Evolutionary conservation across 305 asterid genomes (phyloP), one percentile per base, ranked within the genome.

Genomic region (Ruellia speciosa): DNA sequence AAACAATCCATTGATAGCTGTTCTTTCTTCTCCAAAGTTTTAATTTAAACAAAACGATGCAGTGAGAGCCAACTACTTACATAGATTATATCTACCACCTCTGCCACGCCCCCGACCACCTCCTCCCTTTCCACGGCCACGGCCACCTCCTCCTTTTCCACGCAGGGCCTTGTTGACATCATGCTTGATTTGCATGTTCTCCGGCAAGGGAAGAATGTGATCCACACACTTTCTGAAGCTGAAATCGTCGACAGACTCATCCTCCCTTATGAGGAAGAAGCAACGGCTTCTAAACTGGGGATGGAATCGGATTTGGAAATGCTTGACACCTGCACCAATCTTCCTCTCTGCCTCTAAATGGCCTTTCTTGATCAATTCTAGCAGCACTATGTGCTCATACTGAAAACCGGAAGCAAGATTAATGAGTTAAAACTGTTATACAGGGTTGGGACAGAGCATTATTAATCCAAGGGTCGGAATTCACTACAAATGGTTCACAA

Each of bases 221-320:
- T 90, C 77, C 6, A 90, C 95, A 56, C 98, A 90, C 79, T 87
- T 90, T 60, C 98, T 74, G 82, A 90, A 90, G 81, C 96, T 90
- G 70, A 87, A 90, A 64, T 87, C 98, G 13, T 90, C 96, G 15
- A 31, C 66, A 0, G 94, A 71, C 9, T 77, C 88, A 52, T 87
- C 98, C 15, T 81, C 88, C 80, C 96, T 88, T 35, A 71, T 43
- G 60, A 90, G 72, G 66, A 87, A 90, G 80, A 90, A 90, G 74
- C 96, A 87, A 9, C 94, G 94, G 48, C 94, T 87, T 71, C 72
- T 87, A 70, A 54, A 90, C 67, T 79, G 81, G 17, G 94, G 95
- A 63, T 87, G 98, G 77, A 18, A 76, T 10, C 88, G 83, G 15
- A 87, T 82, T 73, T 83, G 98, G 75, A 90, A 87, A 14, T 83